These are phyloP conservation scores for Cladophialophora carrionii DNA, from an alignment of 2,329 filamentous ascomycete species.

Conservation along the genomic window DNA sequence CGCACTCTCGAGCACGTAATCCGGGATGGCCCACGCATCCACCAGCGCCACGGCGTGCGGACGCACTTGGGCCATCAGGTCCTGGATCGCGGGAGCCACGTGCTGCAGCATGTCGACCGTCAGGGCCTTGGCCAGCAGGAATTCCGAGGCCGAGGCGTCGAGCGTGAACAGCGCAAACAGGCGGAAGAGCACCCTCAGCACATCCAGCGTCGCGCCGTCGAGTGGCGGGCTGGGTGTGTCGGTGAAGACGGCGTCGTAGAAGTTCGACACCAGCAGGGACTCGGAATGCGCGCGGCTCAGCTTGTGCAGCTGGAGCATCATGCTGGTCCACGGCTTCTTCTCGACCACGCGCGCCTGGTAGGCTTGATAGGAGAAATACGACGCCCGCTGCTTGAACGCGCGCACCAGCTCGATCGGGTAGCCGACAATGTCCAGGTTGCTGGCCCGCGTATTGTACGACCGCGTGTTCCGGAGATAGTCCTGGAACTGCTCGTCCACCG, in stretches of 20 bases:
- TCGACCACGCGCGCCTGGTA: constrained; percentile 52
- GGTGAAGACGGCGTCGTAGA: constrained; percentile 47
- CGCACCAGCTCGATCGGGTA: constrained; percentile 49
- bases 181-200: constrained; percentile 51
- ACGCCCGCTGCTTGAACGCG: constrained; percentile 52
- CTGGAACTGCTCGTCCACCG: constrained; percentile 49
- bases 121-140: constrained; percentile 51
- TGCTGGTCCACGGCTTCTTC: constrained; percentile 53
- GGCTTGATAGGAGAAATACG: constrained; percentile 46
- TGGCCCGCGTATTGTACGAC: constrained; percentile 29
- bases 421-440: constrained; percentile 39
- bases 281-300: constrained; percentile 53
- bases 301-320: constrained; percentile 44
- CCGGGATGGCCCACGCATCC: constrained; percentile 58
- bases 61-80: constrained; percentile 53
- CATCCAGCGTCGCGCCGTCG: constrained; percentile 37
- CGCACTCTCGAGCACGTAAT: constrained; percentile 57
- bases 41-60: constrained; percentile 58
- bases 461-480: constrained; percentile 42
- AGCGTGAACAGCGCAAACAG: constrained; percentile 56
- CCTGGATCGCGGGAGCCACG: constrained; percentile 49
- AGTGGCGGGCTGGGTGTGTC: constrained; percentile 38
- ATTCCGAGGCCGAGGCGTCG: constrained; percentile 51
- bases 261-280: constrained; percentile 54
- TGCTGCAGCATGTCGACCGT: constrained; percentile 48